Base-by-base conservation (phyloP, 1,139 yeast species). In the Hyphopichia burtonii region DNA sequence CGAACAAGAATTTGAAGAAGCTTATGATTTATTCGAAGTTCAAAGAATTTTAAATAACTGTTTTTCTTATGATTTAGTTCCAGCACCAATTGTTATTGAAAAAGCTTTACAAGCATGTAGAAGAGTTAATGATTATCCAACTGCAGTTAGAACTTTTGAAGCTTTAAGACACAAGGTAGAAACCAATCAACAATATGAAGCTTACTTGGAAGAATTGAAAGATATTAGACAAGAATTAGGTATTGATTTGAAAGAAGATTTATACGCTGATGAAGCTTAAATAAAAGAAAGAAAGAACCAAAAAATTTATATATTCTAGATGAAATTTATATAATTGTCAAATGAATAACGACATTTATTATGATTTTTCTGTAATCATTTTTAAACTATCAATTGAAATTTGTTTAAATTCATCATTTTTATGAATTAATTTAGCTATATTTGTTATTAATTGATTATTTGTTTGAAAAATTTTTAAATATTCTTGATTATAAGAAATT, bases 111-210 rank as follows among this genome's bases (percentile, higher is more conserved):
- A 87, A 74, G 99, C 99, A 42, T 93, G 98, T 61, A 90, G 99
- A 82, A 88, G 99, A 75, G 98, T 93, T 54, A 90, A 94, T 71
- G 99, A 93, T 75, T 88, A 88, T 75, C 97, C 99, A 49, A 91
- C 98, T 49, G 99, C 99, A 46, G 94, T 91, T 56, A 87, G 99
- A 75, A 96, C 96, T 48, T 93, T 93, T 59, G 99, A 93, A 76
- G 86, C 89, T 53, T 82, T 93, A 68, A 88, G 86, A 71, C 88
- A 83, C 82, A 93, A 93, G 79, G 98, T 93, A 52, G 97, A 91
- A 71, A 88, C 85, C 75, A 83, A 81, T 65, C 85, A 84, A 58
- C 98, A 91, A 75, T 93, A 93, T 79, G 80, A 85, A 59, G 97
- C 96, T 55, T 93, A 93, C 78, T 83, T 93, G 59, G 96, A 89